These are phyloP conservation scores for Clitopilus passeckerianus DNA, from an alignment of 768 basidiomycete species.

Conservation along the genomic window DNA sequence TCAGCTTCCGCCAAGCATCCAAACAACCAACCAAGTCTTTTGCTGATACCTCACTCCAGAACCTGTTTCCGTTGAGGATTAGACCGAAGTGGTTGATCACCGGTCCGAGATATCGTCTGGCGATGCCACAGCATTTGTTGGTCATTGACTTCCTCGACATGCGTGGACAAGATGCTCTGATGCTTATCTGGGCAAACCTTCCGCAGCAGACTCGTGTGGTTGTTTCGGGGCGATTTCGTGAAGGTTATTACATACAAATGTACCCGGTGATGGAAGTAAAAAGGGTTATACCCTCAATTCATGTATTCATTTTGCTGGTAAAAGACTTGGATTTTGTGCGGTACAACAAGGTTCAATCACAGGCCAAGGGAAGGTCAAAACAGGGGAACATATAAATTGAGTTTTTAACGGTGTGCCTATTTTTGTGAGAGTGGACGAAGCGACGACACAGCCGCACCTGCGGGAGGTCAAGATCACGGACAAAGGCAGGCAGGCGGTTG, in stretches of 20 bases:
- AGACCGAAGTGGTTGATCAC: no score
- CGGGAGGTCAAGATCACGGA: neutral
- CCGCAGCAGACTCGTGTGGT: neutral
- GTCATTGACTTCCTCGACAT: neutral
- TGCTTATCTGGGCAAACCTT: neutral
- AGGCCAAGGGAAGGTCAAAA: neutral
- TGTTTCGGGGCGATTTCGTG: neutral
- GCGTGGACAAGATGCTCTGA: neutral
- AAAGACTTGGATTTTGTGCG: neutral
- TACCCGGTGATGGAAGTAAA: neutral
- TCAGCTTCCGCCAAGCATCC: no score
- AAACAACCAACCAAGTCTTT: no score
- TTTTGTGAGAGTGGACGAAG: neutral
- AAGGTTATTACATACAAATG: neutral
- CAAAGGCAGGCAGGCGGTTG: neutral
- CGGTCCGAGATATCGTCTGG: no score
- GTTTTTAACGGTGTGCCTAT: neutral
- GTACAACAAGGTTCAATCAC: neutral
- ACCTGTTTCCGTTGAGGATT: no score
- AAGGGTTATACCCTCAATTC: neutral
- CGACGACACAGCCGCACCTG: neutral
- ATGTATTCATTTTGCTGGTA: neutral
- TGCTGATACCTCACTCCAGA: no score
- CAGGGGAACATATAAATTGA: neutral
- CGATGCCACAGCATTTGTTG: no score